These are phyloP conservation scores for Aureococcus anophagefferens DNA, from an alignment of 108 stramenopile species.

Conservation along the genomic window DNA sequence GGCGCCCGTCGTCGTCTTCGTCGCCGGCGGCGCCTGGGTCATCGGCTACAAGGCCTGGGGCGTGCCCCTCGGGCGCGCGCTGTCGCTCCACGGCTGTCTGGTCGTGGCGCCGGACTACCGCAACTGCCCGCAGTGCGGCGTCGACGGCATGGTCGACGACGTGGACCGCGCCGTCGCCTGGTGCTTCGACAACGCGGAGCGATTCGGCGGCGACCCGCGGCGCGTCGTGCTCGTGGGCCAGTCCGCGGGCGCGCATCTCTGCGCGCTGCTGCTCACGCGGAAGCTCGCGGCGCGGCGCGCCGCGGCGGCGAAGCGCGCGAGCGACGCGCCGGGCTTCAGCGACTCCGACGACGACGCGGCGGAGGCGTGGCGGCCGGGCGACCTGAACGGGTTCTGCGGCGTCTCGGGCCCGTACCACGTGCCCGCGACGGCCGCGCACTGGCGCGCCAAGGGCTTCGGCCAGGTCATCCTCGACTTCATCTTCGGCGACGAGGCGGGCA, in stretches of 20 bases:
- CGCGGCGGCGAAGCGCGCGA: no score
- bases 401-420: background rate
- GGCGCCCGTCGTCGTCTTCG: slow-evolving; percentile 48
- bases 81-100: slow-evolving; percentile 40
- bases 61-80: slow-evolving; percentile 43
- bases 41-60: slow-evolving; percentile 77
- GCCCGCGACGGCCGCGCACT: background rate
- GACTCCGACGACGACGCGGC: no score
- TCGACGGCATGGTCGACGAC: slow-evolving; percentile 56
- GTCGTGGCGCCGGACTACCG: slow-evolving; percentile 60
- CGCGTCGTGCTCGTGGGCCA: slow-evolving; percentile 51
- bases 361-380: background rate
- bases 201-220: slow-evolving; percentile 50
- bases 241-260: slow-evolving; percentile 58
- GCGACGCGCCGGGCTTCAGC: no score
- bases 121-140: slow-evolving; percentile 47
- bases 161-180: slow-evolving; percentile 50
- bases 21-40: slow-evolving; percentile 60
- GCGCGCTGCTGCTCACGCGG: slow-evolving; percentile 23
- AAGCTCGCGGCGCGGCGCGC: slow-evolving; percentile 32
- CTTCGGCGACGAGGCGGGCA: background rate
- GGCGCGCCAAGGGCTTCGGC: background rate
- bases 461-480: background rate
- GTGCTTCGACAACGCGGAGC: slow-evolving; percentile 33
- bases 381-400: background rate